phyloP scores from a whole-genome alignment of 2,329 filamentous ascomycete species.

The Aspergillus puulaauensis region DNA sequence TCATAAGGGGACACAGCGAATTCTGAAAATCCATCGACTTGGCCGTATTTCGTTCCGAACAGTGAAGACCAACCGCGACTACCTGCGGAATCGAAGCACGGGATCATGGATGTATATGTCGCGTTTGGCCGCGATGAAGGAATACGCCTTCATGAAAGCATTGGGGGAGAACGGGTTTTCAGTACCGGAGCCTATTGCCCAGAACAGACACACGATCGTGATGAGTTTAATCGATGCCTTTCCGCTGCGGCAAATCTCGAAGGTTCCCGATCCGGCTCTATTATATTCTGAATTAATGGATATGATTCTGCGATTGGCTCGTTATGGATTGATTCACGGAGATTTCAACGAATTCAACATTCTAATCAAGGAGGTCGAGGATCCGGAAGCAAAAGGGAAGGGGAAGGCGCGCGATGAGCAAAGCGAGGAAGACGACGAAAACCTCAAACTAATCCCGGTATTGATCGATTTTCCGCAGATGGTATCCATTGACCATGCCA shows the following conservation, averaged over 20 bases:
- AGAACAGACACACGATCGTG: conserved; percentile 92
- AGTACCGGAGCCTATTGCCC: conserved; percentile 82
- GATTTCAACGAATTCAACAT: conserved; percentile 99
- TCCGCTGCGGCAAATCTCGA: conserved; percentile 82
- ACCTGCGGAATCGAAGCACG: conserved; percentile 75
- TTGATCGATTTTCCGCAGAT: conserved; percentile 98
- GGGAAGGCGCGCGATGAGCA: conserved; percentile 35
- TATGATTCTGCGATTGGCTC: conserved; percentile 79
- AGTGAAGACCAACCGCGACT: conserved; percentile 94
- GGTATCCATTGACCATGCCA: conserved; percentile 89
- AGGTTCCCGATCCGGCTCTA: conserved; percentile 76
- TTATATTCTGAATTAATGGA: conserved; percentile 90
- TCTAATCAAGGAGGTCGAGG: conserved; percentile 73
- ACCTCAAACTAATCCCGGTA: conserved; percentile 68
- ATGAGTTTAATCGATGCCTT: conserved; percentile 94
- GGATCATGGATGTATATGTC: conserved; percentile 99
- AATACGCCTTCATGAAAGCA: conserved; percentile 91
- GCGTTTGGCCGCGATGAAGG: conserved; percentile 85
- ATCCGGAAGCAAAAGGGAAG: conserved; percentile 37
- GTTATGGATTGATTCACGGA: conserved; percentile 88
- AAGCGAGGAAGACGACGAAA: conserved; percentile 28
- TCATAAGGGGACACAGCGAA: conserved; percentile 70
- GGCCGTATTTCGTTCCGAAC: conserved; percentile 96
- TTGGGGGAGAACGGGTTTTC: conserved; percentile 81
- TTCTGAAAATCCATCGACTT: conserved; percentile 94